These are phyloP conservation scores for Naganishia sp. DNA, from an alignment of 1,284 basidiomycete genomes.

Conservation along the genomic window DNA sequence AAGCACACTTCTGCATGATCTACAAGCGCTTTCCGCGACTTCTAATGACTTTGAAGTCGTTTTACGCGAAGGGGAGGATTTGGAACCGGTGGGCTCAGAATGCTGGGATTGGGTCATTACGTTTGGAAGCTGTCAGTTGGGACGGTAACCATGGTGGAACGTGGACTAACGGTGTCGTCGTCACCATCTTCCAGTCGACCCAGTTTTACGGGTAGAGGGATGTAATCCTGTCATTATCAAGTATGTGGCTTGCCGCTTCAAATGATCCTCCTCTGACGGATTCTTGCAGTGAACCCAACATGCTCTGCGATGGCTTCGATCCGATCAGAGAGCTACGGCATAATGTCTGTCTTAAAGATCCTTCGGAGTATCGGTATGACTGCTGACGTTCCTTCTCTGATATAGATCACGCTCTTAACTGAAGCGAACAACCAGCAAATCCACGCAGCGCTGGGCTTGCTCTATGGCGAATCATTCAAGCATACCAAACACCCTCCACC, in stretches of 20 bases:
- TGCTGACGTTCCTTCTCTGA: neutral
- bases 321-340: neutral
- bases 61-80: neutral
- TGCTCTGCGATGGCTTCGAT: neutral
- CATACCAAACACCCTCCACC: conserved; percentile 13
- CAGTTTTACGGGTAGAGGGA: neutral
- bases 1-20: too few relatives aligned
- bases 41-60: neutral
- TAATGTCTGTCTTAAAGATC: neutral
- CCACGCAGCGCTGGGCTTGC: neutral
- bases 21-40: neutral
- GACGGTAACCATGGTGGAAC: too few relatives aligned
- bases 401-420: conserved; percentile 13
- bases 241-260: neutral
- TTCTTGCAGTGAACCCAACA: conserved; percentile 8
- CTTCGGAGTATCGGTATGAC: too few relatives aligned
- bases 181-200: too few relatives aligned
- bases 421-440: conserved; percentile 7
- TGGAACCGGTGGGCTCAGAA: neutral
- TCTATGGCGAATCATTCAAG: conserved; percentile 13
- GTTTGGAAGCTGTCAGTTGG: conserved; percentile 1
- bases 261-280: neutral
- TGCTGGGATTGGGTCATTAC: conserved; percentile 21
- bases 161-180: neutral
- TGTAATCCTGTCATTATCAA: conserved; percentile 21